phyloP scores from a whole-genome alignment of 2,329 filamentous ascomycete species.

The Aspergillus carbonarius region DNA sequence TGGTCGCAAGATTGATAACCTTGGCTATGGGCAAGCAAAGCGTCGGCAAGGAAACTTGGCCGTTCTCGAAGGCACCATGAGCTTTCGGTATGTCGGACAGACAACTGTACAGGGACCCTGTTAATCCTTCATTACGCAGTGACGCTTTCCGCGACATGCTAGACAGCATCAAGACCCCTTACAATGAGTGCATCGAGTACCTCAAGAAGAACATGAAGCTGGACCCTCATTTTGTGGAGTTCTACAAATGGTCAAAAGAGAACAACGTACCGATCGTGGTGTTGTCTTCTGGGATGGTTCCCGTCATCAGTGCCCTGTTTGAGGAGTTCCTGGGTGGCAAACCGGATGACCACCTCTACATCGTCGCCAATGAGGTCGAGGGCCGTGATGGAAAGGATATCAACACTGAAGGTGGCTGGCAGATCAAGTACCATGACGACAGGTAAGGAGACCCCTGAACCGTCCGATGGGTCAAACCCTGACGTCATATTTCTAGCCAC shows the following conservation, averaged over 20 bases:
- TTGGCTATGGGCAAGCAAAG: slow-evolving; percentile 74
- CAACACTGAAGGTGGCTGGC: slow-evolving; percentile 80
- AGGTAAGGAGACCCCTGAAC: slow-evolving; percentile 52
- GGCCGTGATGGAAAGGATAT: slow-evolving; percentile 68
- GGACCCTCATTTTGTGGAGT: slow-evolving; percentile 83
- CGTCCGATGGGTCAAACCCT: slow-evolving; percentile 5
- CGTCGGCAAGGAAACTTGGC: slow-evolving; percentile 73
- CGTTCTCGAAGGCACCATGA: slow-evolving; percentile 67
- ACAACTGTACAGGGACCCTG: neutral
- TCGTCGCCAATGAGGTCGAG: slow-evolving; percentile 82
- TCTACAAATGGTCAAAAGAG: slow-evolving; percentile 76
- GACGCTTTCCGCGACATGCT: slow-evolving; percentile 91
- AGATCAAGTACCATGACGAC: slow-evolving; percentile 84
- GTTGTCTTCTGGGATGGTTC: slow-evolving; percentile 87
- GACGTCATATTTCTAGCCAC: slow-evolving; percentile 49
- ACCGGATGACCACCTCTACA: slow-evolving; percentile 69
- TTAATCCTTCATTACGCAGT: slow-evolving; percentile 34
- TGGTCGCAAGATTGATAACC: slow-evolving; percentile 74
- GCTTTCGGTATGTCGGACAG: slow-evolving; percentile 61
- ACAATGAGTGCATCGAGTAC: slow-evolving; percentile 74
- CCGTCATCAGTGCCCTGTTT: slow-evolving; percentile 82
- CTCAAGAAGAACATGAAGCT: slow-evolving; percentile 81
- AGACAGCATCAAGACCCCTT: slow-evolving; percentile 77
- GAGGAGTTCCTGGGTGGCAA: slow-evolving; percentile 78
- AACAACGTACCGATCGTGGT: slow-evolving; percentile 92